These are phyloP conservation scores for Filobasidium floriforme DNA, from an alignment of 768 basidiomycete genomes.

Conservation along the genomic window DNA sequence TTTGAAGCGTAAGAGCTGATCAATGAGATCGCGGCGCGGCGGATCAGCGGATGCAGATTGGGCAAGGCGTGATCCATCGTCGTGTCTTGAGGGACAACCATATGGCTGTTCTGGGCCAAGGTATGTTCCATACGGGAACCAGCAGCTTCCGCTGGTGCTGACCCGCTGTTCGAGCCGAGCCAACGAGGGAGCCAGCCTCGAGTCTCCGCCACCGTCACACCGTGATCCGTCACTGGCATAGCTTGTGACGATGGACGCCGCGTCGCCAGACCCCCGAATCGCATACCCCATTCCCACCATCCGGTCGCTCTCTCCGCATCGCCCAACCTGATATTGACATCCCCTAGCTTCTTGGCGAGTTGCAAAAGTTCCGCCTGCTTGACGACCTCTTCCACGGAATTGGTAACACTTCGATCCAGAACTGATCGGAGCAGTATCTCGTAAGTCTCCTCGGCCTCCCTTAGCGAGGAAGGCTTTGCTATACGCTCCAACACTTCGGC, in stretches of 20 bases:
- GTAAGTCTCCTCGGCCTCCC: conserved; percentile 37
- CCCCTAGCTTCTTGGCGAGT: conserved; percentile 38
- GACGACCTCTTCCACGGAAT: background rate
- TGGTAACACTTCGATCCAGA: background rate
- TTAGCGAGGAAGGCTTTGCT: conserved; percentile 25
- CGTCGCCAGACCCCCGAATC: background rate
- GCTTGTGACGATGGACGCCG: conserved; percentile 11
- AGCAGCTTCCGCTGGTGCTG: background rate
- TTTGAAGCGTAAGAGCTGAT: conserved; percentile 34
- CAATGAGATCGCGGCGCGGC: conserved; percentile 35
- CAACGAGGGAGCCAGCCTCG: background rate
- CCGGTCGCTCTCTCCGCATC: conserved; percentile 24
- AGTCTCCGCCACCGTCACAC: background rate
- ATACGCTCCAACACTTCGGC: conserved; percentile 41
- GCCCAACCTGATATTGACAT: conserved; percentile 30
- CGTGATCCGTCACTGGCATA: conserved; percentile 18
- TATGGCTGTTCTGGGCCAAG: background rate
- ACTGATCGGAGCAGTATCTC: conserved; percentile 29
- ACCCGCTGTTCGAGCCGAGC: background rate
- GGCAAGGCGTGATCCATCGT: background rate
- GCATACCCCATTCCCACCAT: conserved; percentile 41
- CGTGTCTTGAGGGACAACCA: background rate
- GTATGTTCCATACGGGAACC: background rate
- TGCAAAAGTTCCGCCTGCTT: conserved; percentile 27
- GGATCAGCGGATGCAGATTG: conserved; percentile 26